A percentile compares a stretch with the other conserved stretches of the same genome.
Conservation (phyloP, 2,329 filamentous ascomycete genomes). For the Elsinoe necatrix region DNA sequence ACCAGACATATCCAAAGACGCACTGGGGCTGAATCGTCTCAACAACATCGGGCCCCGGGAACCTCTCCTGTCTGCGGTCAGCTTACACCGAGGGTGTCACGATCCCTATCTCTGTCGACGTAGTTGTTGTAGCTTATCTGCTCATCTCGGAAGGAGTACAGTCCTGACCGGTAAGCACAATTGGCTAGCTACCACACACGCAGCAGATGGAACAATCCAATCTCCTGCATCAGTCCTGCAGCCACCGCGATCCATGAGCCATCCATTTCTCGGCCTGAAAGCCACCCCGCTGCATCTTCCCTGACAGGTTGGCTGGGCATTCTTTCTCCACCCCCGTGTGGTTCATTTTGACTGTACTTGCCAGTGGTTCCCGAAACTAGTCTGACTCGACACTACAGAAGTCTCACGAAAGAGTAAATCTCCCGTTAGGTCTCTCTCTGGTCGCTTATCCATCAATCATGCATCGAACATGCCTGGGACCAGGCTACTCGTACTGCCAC, state of each 20-base stretch:
- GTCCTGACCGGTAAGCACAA: not conserved
- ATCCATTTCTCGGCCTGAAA: not conserved
- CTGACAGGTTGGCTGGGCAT: constrained; percentile 13
- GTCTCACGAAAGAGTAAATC: not conserved
- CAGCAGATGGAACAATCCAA: not conserved
- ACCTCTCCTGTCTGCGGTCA: constrained; percentile 7
- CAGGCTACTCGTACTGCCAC: not conserved
- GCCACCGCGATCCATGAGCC: not conserved
- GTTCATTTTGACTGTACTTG: not conserved
- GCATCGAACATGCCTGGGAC: constrained; percentile 7
- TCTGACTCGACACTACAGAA: not conserved
- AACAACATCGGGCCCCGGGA: not conserved
- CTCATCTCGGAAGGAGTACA: constrained; percentile 6
- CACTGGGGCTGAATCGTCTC: not conserved
- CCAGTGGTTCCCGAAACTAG: constrained; percentile 12
- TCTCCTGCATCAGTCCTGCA: constrained; percentile 12
- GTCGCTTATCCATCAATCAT: constrained; percentile 12
- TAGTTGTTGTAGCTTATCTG: constrained; percentile 9
- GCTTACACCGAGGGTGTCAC: constrained; percentile 4
- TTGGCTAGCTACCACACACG: not conserved
- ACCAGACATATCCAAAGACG: not conserved
- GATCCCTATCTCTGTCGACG: constrained; percentile 1
- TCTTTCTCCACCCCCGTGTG: constrained; percentile 7
- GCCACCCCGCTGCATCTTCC: constrained; percentile 10
- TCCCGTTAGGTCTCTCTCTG: not conserved